Evolutionary conservation across 2,329 filamentous ascomycete genomes (phyloP), one percentile per base, ranked within the genome.

Genomic region (Beauveria sp.): DNA sequence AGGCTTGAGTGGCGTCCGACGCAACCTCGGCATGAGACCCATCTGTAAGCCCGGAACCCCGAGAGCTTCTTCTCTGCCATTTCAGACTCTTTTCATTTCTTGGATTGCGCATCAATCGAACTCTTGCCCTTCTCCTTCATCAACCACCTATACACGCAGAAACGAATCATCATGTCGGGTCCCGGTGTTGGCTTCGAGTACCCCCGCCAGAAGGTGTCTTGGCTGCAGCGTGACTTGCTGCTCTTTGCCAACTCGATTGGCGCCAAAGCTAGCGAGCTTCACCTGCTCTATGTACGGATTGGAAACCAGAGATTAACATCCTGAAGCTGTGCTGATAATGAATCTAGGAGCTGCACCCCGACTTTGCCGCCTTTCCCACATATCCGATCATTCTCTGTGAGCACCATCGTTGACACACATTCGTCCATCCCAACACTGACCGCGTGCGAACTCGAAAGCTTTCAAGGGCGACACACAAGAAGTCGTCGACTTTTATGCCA

Each of bases 231-330:
- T 66, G 93, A 97, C 79, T 85, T 87, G 42, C 81, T 97, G 64
- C 86, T 98, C 64, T 97, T 97, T 74, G 92, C 93, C 68, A 88
- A 89, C 75, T 93, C 88, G 77, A 93, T 97, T 73, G 93, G 93
- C 61, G 87, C 83, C 71, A 93, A 85, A 14, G 82, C 83, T n/a
- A 87, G 96, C 68, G 93, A 97, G 80, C 85, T 96, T 70, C 91
- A 96, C 72, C 96, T 93, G 72, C 86, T 96, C 77, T 97, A 92
- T 70, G 91, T 95, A 81, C 63, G 83, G 34, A 46, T 18, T 53
- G 50, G 24, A 71, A 43, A 22, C 42, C n/a, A 26, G 16, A 26
- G 16, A 3, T 12, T 6, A 47, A 38, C 1, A 2, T 14, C 5
- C 8, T 20, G 10, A 38, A 16, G 3, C 5, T 30, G 24, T 5